These are phyloP conservation scores for Mucor lusitanicus DNA, from an alignment of 371 early-diverging fungal species.

Conservation along the genomic window DNA sequence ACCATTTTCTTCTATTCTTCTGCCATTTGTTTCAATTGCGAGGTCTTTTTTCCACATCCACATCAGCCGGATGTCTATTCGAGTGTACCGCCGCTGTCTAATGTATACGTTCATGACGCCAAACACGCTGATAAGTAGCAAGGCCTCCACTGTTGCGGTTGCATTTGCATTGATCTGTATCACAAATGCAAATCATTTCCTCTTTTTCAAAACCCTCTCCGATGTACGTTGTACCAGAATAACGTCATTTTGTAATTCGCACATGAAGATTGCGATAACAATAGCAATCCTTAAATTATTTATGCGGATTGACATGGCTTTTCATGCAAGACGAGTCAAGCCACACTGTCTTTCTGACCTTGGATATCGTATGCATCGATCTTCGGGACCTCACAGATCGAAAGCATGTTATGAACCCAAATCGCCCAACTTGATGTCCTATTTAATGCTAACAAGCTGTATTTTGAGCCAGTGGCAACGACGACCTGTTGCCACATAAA, in stretches of 20 bases:
- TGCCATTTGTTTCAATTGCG: background rate
- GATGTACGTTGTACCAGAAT: background rate
- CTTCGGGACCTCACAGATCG: too few relatives aligned
- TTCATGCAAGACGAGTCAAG: background rate
- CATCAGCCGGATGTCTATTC: background rate
- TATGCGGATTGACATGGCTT: background rate
- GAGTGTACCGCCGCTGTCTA: background rate
- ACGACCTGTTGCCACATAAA: too few relatives aligned
- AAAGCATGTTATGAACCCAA: too few relatives aligned
- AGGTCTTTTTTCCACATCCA: background rate
- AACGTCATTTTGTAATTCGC: background rate
- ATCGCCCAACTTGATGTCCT: too few relatives aligned
- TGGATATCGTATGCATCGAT: background rate
- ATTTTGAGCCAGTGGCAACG: too few relatives aligned
- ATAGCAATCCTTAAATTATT: background rate
- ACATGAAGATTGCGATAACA: background rate
- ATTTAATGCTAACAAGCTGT: too few relatives aligned
- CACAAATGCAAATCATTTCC: background rate
- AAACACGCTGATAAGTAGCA: background rate
- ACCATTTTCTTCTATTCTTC: background rate
- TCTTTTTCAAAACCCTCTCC: background rate
- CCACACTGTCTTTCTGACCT: background rate
- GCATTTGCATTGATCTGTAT: background rate
- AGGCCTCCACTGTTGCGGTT: background rate
- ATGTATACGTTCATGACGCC: too few relatives aligned